Base-by-base conservation (phyloP, 768 basidiomycete species). In the Cubamyces lactineus region DNA sequence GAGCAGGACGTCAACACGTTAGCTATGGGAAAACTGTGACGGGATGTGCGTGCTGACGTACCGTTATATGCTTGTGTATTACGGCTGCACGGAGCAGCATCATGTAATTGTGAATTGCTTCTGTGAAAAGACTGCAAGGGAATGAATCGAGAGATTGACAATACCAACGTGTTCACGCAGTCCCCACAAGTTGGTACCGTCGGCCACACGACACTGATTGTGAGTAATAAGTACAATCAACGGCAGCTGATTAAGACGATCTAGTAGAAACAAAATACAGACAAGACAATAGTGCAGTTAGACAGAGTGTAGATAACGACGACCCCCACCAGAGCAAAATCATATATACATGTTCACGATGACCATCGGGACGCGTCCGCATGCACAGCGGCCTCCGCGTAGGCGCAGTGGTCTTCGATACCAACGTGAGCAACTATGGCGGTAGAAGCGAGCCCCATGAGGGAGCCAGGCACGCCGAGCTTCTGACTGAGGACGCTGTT, bases 371-470 rank as follows among this genome's bases (percentile, higher is more conserved):
- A 42, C 42, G 59, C 48, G 43, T 69, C 69, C 3, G 62, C 74
- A 68, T 67, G 64, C 34, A 72, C 72, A n/a, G 80, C 77, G 34
- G 82, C 82, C 50, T 84, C 79, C 24, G 82, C 83, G 73, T 88
- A 90, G 1, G 76, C 83, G n/a, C 79, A 78, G 50, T 80, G 78
- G 64, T 89, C 80, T 65, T 83, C 83, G 48, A 90, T 82, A n/a
- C 74, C 73, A 5, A 88, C 82, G 58, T 80, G 79, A 16, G 82
- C 75, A 38, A 87, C 78, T n/a, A 89, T 69, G 19, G 86, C 72
- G 48, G 77, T 79, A 17, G 72, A 76, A 8, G 77, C 71, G 17
- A 77, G 72, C 23, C 79, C 80, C 42, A 80, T 72, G 6, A 87
- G 77, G 19, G 79, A 65, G 1, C 61, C 38, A 0, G 84, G 81